phyloP scores from a whole-genome alignment of 1,284 basidiomycete genomes.

The Schizophyllum amplum region DNA sequence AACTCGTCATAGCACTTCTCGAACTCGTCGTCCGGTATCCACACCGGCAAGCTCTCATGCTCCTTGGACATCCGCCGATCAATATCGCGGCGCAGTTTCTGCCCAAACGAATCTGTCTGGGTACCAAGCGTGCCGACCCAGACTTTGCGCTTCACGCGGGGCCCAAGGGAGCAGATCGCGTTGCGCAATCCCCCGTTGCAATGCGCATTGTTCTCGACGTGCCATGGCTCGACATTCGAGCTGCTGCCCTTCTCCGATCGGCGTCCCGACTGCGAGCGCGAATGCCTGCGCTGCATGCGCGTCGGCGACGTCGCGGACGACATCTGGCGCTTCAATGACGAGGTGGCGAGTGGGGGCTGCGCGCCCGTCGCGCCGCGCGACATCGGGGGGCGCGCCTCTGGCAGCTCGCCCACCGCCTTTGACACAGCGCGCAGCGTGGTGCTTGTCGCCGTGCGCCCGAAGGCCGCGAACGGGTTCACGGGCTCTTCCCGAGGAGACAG shows the following conservation, averaged over 20 bases:
- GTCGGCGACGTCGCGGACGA: slow-evolving; percentile 27
- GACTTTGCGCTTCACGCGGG: slow-evolving; percentile 43
- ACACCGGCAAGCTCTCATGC: slow-evolving; percentile 60
- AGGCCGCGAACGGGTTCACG: background rate
- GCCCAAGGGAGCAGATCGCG: slow-evolving; percentile 59
- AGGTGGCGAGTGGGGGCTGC: slow-evolving; percentile 1
- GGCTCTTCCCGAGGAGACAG: background rate
- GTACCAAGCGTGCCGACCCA: slow-evolving; percentile 81
- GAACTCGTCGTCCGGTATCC: slow-evolving; percentile 75
- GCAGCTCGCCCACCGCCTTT: background rate
- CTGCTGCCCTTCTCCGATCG: slow-evolving; percentile 15
- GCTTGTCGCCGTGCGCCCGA: background rate
- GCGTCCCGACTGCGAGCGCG: slow-evolving; percentile 47
- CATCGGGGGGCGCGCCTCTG: background rate
- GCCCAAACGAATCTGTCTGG: slow-evolving; percentile 53
- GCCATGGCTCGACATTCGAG: slow-evolving; percentile 33
- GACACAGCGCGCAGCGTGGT: background rate
- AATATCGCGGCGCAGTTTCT: slow-evolving; percentile 49
- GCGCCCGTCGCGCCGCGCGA: slow-evolving; percentile 5
- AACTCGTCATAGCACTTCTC: slow-evolving; percentile 79
- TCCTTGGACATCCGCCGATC: slow-evolving; percentile 52
- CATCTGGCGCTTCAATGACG: slow-evolving; percentile 22
- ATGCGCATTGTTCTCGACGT: slow-evolving; percentile 62
- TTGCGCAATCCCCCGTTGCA: slow-evolving; percentile 79
- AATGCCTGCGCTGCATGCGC: slow-evolving; percentile 37